Base-by-base conservation (phyloP, 1,284 basidiomycete species). In the Trichosporon asahii region DNA sequence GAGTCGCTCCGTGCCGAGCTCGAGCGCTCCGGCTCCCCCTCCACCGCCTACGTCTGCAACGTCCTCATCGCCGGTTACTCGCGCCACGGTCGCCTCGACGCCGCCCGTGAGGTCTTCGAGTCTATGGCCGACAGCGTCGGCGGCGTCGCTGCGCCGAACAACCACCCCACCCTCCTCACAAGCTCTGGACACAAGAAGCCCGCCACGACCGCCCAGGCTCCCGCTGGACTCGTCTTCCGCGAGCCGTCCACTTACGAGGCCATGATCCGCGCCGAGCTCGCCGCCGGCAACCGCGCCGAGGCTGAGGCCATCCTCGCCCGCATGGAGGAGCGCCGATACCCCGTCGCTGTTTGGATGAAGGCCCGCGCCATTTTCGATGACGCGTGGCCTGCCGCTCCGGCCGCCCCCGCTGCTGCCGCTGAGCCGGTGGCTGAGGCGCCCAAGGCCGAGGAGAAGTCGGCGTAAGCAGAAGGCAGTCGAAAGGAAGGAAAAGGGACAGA, bases 31-130 rank as follows among this genome's bases (percentile, higher is more conserved):
- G 89, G 89, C 35, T 88, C 95, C 8, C 90, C 91, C 76, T 90
- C 94, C 87, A 99, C 96, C 0, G 96, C 97, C 0, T 99, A 99
- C 83, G 92, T 98, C 73, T 92, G 91, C 60, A 99, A 99, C 83
- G 86, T 93, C 72, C 85, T 98, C 76, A 98, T 99, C 85, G 91
- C 91, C 79, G 93, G 92, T 1, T 92, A 95, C 78, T 90, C 95
- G 0, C 86, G 89, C 31, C 87, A 87, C 7, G 90, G 90, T 5
- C 86, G 90, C 63, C 86, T 97, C 67, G 88, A 88, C 31, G 85
- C 87, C 60, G 89, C 95, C 0, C 86, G 95, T 40, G 84, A 82
- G 33, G 84, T 97, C 64, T 99, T 99, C 80, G 93, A 95, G 81
- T 84, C 86, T n/a, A 87, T 99, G 82, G 85, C 85, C n/a, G 95